Base-by-base conservation (phyloP, 169 alveolate genomes). In the Pseudocohnilembus persalinus region DNA sequence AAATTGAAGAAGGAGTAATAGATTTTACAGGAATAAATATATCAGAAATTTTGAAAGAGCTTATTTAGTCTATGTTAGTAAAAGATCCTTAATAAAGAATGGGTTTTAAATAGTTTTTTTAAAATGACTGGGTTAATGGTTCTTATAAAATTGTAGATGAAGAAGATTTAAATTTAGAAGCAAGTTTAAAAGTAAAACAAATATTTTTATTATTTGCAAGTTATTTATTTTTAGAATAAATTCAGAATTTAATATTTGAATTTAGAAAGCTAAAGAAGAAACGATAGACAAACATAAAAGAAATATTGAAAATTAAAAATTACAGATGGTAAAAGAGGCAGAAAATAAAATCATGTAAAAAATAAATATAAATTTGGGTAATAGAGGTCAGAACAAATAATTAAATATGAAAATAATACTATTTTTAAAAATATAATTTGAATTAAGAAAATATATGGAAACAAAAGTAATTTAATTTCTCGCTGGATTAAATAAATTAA, bases 71-170 rank as follows among this genome's bases (percentile, higher is more conserved):
- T 31, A 86, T 86, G 90, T 73, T 86, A 1, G 30, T 76, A 64
- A 76, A 80, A 33, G 83, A 86, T 74, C 83, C 83, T 27, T 49
- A 86, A 0, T 63, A 86, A 63, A 73, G 90, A 64, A 73, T 86
- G 27, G 76, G 82, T 74, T 86, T 79, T 29, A 79, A 74, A n/a
- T 82, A 86, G n/a, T 86, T 86, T 32, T 86, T 86, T 86, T 64
- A 68, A 31, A 83, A 86, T 34, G 72, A 28, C 29, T 86, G 90
- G 90, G 35, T 86, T 49, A 49, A 4, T 20, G 68, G 68, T 49
- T 11, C 4, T 11, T 49, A 11, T 49, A 4, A 49, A 49, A 20
- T 49, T 49, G 4, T 11, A 4, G 68, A 49, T 49, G 4, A 11
- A 20, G 20, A 49, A 11, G 68, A 49, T 11, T 11, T 20, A 4